Evolutionary conservation across 164 flowering plant genomes (phyloP).

Genomic region (Warburgia ugandensis): DNA sequence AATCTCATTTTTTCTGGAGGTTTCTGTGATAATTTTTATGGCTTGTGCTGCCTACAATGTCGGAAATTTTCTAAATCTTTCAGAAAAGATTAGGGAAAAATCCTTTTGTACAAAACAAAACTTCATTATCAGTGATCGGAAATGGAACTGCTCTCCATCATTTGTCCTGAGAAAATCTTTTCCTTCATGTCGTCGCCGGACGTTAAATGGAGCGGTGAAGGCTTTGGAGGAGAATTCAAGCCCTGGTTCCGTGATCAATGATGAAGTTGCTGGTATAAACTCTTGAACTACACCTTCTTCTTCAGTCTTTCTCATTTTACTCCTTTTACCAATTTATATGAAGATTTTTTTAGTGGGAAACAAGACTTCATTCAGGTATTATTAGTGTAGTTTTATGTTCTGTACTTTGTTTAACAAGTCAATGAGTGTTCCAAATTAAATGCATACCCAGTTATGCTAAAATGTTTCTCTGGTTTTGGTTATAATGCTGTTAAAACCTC

Average conservation of each 20-base stretch:
- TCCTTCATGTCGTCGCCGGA: background rate
- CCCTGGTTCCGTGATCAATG: background rate
- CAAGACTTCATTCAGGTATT: too few species aligned
- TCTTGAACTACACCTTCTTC: background rate
- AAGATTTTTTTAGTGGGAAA: too few species aligned
- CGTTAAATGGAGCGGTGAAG: background rate
- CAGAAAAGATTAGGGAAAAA: background rate
- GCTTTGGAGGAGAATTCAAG: background rate
- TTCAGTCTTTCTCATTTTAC: background rate
- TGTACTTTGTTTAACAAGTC: background rate
- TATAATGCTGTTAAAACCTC: background rate
- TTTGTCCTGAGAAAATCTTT: background rate
- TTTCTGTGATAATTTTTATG: slow-evolving; percentile 7
- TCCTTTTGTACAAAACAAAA: background rate
- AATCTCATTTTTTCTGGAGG: too few species aligned
- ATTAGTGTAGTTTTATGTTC: background rate
- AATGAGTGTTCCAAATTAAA: background rate
- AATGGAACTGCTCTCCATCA: background rate
- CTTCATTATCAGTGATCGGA: too few species aligned
- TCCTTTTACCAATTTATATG: background rate
- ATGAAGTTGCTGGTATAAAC: background rate
- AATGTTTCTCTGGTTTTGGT: background rate
- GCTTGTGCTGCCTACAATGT: slow-evolving; percentile 11
- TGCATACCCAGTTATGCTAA: background rate
- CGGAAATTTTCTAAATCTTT: background rate